Evolutionary conservation across 2,329 filamentous ascomycete genomes (phyloP).

Genomic region (Mariannaea sp.): DNA sequence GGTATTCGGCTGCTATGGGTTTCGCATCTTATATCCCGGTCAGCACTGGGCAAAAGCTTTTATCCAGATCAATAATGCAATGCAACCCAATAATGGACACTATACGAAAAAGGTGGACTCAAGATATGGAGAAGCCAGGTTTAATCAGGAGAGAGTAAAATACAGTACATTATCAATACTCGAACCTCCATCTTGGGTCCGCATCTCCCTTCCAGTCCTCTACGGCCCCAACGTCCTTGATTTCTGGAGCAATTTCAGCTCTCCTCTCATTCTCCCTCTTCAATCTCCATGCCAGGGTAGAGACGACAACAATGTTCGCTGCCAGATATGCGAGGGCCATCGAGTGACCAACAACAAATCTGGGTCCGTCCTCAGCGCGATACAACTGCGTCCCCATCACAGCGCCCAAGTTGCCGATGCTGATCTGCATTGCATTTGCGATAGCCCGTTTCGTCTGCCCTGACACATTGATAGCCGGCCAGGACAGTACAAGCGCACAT

Average conservation of each 20-base stretch:
- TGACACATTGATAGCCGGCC: constrained; percentile 74
- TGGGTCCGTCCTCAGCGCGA: constrained; percentile 60
- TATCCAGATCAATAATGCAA: no score
- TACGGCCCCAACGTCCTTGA: constrained; percentile 54
- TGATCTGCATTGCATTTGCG: constrained; percentile 73
- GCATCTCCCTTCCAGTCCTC: constrained; percentile 65
- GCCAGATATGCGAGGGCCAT: constrained; percentile 68
- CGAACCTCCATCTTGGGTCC: constrained; percentile 70
- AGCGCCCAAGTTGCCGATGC: constrained; percentile 70
- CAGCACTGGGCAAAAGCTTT: no score
- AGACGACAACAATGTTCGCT: constrained; percentile 60
- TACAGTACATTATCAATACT: constrained; percentile 47
- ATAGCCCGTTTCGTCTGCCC: constrained; percentile 72
- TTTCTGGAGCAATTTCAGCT: constrained; percentile 48
- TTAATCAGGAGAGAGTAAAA: no score
- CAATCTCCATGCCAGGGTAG: constrained; percentile 57
- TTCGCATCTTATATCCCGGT: no score
- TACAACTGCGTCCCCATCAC: constrained; percentile 74
- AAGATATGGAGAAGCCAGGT: no score
- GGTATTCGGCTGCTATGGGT: no score
- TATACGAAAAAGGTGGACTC: no score
- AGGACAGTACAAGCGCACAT: constrained; percentile 66
- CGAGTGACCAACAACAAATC: constrained; percentile 69
- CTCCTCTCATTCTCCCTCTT: constrained; percentile 62
- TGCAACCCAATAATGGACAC: no score